phyloP scores from a whole-genome alignment of 2,329 filamentous ascomycete species.

The Sclerotinia sclerotiorum region DNA sequence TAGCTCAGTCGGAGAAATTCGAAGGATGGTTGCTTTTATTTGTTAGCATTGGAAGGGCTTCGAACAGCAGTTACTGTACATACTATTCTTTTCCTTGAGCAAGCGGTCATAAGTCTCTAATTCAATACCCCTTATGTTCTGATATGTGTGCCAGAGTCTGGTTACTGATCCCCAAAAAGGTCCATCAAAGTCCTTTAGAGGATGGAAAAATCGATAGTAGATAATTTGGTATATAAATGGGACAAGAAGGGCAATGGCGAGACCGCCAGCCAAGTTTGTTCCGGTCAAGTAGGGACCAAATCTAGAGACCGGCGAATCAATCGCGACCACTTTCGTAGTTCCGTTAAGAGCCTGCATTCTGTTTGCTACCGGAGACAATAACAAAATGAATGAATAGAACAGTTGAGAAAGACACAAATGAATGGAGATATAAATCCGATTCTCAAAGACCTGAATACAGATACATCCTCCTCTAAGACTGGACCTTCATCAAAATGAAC shows the following conservation, averaged over 20 bases:
- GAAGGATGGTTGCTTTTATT: slow-evolving; percentile 50
- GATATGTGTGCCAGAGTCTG: slow-evolving; percentile 53
- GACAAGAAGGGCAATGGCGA: neutral
- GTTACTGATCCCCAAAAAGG: slow-evolving; percentile 56
- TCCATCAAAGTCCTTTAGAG: slow-evolving; percentile 53
- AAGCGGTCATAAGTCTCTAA: slow-evolving; percentile 46
- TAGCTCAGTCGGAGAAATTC: slow-evolving; percentile 54
- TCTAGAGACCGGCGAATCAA: neutral
- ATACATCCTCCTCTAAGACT: neutral
- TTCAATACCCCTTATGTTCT: slow-evolving; percentile 49
- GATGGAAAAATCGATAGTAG: slow-evolving; percentile 53
- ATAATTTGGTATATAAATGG: slow-evolving; percentile 44
- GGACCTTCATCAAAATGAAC: neutral
- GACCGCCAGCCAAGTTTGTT: neutral
- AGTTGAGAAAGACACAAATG: neutral
- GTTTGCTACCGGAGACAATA: neutral
- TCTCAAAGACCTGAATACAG: neutral
- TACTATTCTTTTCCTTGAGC: slow-evolving; percentile 52
- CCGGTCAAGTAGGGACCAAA: neutral
- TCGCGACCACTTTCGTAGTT: neutral
- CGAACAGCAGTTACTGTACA: neutral
- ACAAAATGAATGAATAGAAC: neutral
- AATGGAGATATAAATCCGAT: slow-evolving; percentile 1
- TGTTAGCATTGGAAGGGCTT: neutral
- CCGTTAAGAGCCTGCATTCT: slow-evolving; percentile 1